Evolutionary conservation across 2,329 filamentous ascomycete genomes (phyloP), one percentile per base, ranked within the genome.

Genomic region (Davidsoniella virescens): DNA sequence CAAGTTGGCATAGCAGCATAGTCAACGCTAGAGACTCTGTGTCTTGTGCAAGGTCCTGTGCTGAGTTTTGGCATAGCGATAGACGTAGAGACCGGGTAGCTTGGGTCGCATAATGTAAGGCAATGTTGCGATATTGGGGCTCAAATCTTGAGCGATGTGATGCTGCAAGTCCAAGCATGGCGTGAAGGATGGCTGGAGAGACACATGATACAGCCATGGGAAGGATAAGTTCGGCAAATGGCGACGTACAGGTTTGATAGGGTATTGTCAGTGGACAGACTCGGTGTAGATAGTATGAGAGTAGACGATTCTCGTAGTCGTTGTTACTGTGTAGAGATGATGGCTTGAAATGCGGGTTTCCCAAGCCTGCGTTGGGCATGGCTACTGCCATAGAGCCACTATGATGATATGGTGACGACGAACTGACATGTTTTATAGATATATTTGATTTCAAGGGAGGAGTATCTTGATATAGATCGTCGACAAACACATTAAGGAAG

Each of bases 1-100:
- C 55, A 9, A 55, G 39, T 36, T 55, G 55, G 18, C 55, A 56
- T 7, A 56, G 29, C 1, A 56, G 47, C 55, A 56, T 56, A 25
- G 53, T 55, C 23, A 56, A 17, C 3, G 55, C 55, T 20, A 55
- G 46, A 8, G 54, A 44, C 40, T 56, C 55, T 4, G 54, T 51
- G 49, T 40, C 53, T 16, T 45, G 43, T 2, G 51, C 53, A 12
- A 55, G 42, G 33, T 52, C 51, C 9, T 51, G 40, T 26, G 48
- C 26, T 5, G 50, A 44, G 10, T 45, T 52, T 36, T 43, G 44
- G 7, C 47, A 44, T 5, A 55, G 44, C 2, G 48, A 44, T 1
- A 55, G 5, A 33, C 54, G 54, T 1, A 55, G 47, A 4, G 51
- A 52, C 5, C 51, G 45, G n/a, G 54, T 55, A 20, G 51, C 54